phyloP scores from a whole-genome alignment of 495 filamentous ascomycete genomes.

The Pyronema domesticum region DNA sequence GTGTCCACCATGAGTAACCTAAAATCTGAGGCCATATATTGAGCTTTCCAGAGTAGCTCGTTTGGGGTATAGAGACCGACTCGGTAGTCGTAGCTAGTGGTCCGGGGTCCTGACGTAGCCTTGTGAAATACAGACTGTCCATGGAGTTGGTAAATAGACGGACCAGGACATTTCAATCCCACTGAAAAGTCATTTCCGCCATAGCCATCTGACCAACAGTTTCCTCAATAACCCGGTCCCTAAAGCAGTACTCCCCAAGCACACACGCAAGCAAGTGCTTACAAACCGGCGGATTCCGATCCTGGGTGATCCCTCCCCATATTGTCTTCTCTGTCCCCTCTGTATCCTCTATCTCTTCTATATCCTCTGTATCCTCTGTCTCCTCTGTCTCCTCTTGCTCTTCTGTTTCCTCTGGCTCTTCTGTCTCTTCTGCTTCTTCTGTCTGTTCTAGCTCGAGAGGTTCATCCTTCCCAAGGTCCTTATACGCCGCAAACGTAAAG shows the following conservation, averaged over 20 bases:
- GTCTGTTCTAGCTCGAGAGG: not conserved
- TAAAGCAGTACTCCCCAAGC: constrained; percentile 53
- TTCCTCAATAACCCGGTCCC: constrained; percentile 35
- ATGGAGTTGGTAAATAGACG: too few species aligned
- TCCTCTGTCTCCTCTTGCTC: not conserved
- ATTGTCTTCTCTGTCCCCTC: constrained; percentile 5
- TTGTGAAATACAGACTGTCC: too few species aligned
- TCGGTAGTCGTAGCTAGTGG: too few species aligned
- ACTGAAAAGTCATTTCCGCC: constrained; percentile 46
- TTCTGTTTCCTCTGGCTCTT: not conserved
- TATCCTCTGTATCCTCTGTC: not conserved
- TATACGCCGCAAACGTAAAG: constrained; percentile 49
- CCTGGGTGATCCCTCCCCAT: constrained; percentile 22
- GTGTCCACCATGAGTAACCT: too few species aligned
- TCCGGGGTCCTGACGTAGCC: too few species aligned
- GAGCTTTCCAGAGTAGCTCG: too few species aligned
- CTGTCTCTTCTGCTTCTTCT: not conserved
- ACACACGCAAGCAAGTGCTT: constrained; percentile 82
- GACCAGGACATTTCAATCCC: not conserved
- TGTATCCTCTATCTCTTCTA: not conserved
- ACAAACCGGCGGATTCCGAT: constrained; percentile 44
- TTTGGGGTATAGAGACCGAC: too few species aligned
- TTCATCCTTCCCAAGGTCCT: not conserved
- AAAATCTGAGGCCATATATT: too few species aligned
- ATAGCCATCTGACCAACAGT: constrained; percentile 44